phyloP scores from a whole-genome alignment of 208 protist species.

The Porcisia hertigi region DNA sequence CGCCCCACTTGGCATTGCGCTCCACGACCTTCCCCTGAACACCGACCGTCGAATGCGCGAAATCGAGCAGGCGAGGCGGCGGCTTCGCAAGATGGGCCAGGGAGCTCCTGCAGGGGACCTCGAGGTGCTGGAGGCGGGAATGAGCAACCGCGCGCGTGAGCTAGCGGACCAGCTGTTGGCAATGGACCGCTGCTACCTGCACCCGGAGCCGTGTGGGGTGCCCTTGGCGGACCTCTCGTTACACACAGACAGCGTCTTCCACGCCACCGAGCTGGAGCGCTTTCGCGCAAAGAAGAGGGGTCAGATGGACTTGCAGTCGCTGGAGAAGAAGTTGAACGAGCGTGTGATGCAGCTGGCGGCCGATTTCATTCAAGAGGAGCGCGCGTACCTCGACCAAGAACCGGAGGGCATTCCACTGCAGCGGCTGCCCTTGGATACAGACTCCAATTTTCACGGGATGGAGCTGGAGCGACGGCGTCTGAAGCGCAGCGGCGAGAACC shows the following conservation, averaged over 20 bases:
- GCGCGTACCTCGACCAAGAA: slow-evolving; percentile 75
- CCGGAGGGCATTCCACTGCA: slow-evolving; percentile 75
- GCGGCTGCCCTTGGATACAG: slow-evolving; percentile 64
- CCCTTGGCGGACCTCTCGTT: slow-evolving; percentile 67
- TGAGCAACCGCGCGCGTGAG: slow-evolving; percentile 59
- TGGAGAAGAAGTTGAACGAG: slow-evolving; percentile 58
- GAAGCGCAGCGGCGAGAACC: slow-evolving; percentile 38
- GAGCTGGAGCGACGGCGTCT: slow-evolving; percentile 74
- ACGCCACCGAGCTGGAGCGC: slow-evolving; percentile 48
- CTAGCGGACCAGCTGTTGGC: slow-evolving; percentile 57
- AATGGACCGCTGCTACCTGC: slow-evolving; percentile 66
- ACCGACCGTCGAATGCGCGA: slow-evolving; percentile 59
- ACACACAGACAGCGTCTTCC: slow-evolving; percentile 57
- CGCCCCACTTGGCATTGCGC: slow-evolving; percentile 60
- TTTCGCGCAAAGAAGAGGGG: slow-evolving; percentile 27
- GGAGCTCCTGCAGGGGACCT: slow-evolving; percentile 34
- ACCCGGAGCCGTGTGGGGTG: slow-evolving; percentile 68
- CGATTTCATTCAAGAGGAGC: slow-evolving; percentile 62
- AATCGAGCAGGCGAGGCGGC: slow-evolving; percentile 64
- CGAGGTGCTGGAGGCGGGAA: slow-evolving; percentile 52
- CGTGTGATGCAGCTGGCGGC: slow-evolving; percentile 58
- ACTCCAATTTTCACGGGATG: slow-evolving; percentile 67
- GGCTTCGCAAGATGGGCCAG: slow-evolving; percentile 41
- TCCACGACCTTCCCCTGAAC: slow-evolving; percentile 67
- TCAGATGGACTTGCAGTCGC: slow-evolving; percentile 27